Conservation (phyloP, 306 rosid species). For the Cyamopsis tetragonoloba region DNA sequence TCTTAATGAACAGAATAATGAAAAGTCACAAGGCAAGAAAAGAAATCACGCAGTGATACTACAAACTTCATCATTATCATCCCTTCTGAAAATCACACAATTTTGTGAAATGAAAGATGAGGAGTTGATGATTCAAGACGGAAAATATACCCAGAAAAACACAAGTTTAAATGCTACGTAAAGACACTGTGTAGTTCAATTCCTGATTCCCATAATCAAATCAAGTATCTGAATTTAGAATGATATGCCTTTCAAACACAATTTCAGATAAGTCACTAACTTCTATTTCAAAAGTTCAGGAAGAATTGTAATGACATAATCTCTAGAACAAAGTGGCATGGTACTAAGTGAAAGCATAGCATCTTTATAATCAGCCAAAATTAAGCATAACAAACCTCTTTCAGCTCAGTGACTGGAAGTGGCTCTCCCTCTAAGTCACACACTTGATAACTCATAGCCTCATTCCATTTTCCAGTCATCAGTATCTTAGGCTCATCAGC, state of each 20-base stretch:
- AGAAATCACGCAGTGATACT: not conserved
- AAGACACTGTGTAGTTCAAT: not conserved
- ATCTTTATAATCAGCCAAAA: not conserved
- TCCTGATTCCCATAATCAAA: not conserved
- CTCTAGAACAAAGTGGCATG: not conserved
- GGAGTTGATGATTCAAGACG: not conserved
- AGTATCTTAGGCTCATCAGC: conserved; percentile 79
- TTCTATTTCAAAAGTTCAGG: not conserved
- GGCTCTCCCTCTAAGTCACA: conserved; percentile 95
- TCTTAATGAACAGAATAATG: not conserved
- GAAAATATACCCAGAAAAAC: not conserved
- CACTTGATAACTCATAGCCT: conserved; percentile 72
- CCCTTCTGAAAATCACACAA: not conserved
- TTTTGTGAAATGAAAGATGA: not conserved
- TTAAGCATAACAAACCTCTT: conserved; percentile 59
- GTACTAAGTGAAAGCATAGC: not conserved
- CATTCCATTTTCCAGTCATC: conserved; percentile 95
- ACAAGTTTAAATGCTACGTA: not conserved
- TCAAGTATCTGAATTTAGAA: not conserved
- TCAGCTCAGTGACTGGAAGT: conserved; percentile 66
- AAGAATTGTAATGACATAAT: not conserved
- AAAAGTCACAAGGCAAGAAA: not conserved
- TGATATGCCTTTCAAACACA: not conserved
- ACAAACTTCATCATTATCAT: too few species aligned
- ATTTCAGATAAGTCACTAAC: not conserved